Percentiles rank a stretch among this genome's conserved stretches.
phyloP scores from a whole-genome alignment of 495 filamentous ascomycete genomes.

The Penicillium samsonianum region DNA sequence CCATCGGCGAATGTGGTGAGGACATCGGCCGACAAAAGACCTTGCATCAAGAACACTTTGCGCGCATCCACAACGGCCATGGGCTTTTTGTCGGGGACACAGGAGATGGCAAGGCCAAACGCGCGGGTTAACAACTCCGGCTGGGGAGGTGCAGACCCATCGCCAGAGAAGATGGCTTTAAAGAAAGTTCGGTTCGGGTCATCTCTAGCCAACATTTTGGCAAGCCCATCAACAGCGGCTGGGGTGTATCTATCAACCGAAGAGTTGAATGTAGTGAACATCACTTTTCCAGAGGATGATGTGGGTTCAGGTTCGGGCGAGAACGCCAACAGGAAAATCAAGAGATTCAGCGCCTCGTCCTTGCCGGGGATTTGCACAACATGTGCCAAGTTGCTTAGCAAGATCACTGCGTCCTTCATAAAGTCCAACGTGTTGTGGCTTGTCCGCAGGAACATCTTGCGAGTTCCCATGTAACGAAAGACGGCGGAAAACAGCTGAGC shows the following conservation, averaged over 20 bases:
- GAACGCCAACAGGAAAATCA: conserved; percentile 90
- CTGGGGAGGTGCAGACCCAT: conserved; percentile 59
- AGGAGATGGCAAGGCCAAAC: conserved; percentile 84
- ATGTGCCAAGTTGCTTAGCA: conserved; percentile 83
- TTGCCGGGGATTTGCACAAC: conserved; percentile 78
- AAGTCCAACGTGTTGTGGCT: conserved; percentile 85
- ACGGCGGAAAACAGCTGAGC: conserved; percentile 77
- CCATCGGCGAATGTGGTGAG: conserved; percentile 72
- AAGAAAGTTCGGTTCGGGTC: conserved; percentile 88
- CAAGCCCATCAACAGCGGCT: conserved; percentile 82
- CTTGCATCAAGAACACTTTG: conserved; percentile 86
- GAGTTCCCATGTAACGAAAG: conserved; percentile 85
- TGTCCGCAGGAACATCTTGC: conserved; percentile 79
- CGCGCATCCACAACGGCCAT: conserved; percentile 73
- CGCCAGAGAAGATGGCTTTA: conserved; percentile 73
- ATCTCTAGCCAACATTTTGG: conserved; percentile 89
- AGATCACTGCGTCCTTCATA: conserved; percentile 91
- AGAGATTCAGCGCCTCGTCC: conserved; percentile 82
- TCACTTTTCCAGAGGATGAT: conserved; percentile 55
- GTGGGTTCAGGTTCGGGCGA: conserved; percentile 67
- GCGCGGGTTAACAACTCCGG: conserved; percentile 84
- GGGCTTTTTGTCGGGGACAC: conserved; percentile 70
- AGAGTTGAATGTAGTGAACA: conserved; percentile 81
- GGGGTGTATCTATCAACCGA: conserved; percentile 84
- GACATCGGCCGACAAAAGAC: conserved; percentile 88